Evolutionary conservation across 1,284 basidiomycete species (phyloP).

Genomic region (Erythrobasidium hasegawianum): DNA sequence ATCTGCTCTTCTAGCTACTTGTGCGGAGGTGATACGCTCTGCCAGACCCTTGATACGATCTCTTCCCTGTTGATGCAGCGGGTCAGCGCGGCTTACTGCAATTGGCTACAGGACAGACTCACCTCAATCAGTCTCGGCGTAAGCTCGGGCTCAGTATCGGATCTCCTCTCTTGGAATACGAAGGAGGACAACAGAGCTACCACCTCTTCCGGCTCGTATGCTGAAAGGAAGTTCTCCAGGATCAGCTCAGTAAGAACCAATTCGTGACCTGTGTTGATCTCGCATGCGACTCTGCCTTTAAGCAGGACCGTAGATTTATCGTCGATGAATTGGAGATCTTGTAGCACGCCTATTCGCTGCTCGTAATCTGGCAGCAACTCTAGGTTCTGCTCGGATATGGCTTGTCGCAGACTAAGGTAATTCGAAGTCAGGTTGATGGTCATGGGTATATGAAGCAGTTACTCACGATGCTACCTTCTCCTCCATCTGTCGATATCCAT

Average conservation of each 20-base stretch:
- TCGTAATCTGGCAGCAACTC: slow-evolving; percentile 97
- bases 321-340: slow-evolving; percentile 87
- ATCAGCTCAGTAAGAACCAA: slow-evolving; percentile 95
- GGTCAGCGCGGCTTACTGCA: neutral
- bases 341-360: slow-evolving; percentile 83
- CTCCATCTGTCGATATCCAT: slow-evolving; percentile 69
- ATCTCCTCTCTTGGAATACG: slow-evolving; percentile 90
- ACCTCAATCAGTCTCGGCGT: slow-evolving; percentile 67
- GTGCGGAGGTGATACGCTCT: slow-evolving; percentile 75
- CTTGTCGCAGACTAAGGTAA: slow-evolving; percentile 17
- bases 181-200: slow-evolving; percentile 96
- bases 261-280: slow-evolving; percentile 98
- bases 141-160: slow-evolving; percentile 75
- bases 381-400: slow-evolving; percentile 87
- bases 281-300: slow-evolving; percentile 96
- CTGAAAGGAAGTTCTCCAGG: slow-evolving; percentile 85
- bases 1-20: slow-evolving; percentile 64
- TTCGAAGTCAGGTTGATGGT: neutral
- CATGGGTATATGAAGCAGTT: neutral
- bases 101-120: slow-evolving; percentile 15
- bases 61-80: slow-evolving; percentile 56
- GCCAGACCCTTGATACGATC: slow-evolving; percentile 73
- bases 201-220: slow-evolving; percentile 89
- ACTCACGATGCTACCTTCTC: slow-evolving; percentile 61
- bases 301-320: slow-evolving; percentile 89